Conservation (phyloP, 371 early-diverging fungal genomes). For the Mortierella sp. region DNA sequence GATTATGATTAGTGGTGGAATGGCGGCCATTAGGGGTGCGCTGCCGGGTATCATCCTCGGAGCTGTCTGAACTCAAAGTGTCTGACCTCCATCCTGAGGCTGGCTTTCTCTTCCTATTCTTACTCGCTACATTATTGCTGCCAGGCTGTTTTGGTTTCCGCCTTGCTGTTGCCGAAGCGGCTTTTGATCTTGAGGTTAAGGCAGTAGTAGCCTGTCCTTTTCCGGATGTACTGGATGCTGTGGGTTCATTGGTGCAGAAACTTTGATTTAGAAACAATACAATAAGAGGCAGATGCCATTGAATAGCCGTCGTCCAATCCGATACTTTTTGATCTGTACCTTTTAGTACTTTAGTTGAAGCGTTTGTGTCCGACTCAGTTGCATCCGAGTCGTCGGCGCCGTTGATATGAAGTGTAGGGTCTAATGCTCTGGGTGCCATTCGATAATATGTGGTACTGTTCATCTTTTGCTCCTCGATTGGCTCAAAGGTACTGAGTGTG, state of each 20-base stretch:
- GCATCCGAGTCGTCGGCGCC: constrained; percentile 30
- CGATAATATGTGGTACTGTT: constrained; percentile 54
- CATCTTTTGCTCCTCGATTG: constrained; percentile 53
- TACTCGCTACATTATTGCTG: not conserved
- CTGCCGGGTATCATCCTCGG: constrained; percentile 38
- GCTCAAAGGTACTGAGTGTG: constrained; percentile 41
- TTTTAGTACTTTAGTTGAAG: constrained; percentile 2
- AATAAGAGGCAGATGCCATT: no score
- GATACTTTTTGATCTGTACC: not conserved
- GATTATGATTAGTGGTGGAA: constrained; percentile 6
- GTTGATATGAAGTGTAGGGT: constrained; percentile 14
- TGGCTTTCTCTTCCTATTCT: constrained; percentile 16
- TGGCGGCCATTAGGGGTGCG: constrained; percentile 5
- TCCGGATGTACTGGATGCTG: not conserved
- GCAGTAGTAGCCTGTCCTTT: not conserved
- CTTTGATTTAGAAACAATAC: not conserved
- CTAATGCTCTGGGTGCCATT: constrained; percentile 37
- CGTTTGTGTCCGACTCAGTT: constrained; percentile 8
- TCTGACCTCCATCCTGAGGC: constrained; percentile 32
- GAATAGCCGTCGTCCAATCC: not conserved
- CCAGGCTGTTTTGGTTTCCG: constrained; percentile 5
- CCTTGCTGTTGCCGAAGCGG: constrained; percentile 5
- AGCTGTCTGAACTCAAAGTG: constrained; percentile 46
- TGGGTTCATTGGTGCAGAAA: not conserved
- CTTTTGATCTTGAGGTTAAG: not conserved